These are phyloP conservation scores for Daphne laureola DNA, from an alignment of 441 rosid species.

Conservation along the genomic window DNA sequence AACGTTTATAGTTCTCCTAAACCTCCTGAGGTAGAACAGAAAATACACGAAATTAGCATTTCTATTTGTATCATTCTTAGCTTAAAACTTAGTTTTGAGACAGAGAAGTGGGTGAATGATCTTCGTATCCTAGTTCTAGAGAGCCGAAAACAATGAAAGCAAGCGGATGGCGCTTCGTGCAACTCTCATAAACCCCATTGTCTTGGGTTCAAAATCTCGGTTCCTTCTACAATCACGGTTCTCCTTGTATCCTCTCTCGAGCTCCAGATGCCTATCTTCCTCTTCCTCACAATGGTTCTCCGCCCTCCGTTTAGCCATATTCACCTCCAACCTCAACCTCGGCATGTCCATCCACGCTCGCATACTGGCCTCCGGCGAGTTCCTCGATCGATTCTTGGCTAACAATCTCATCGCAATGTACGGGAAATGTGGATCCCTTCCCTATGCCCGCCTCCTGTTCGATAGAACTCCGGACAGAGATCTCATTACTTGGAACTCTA, in stretches of 20 bases:
- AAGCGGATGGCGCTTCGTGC: neutral
- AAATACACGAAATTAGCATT: too few species aligned
- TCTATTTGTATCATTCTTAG: too few species aligned
- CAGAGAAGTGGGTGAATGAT: too few species aligned
- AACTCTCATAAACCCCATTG: neutral
- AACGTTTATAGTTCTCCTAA: too few species aligned
- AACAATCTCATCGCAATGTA: conserved; percentile 37
- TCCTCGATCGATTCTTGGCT: conserved; percentile 28
- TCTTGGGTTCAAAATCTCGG: neutral
- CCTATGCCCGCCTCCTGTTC: conserved; percentile 33
- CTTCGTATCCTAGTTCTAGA: too few species aligned
- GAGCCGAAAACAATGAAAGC: neutral
- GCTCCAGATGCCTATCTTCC: conserved; percentile 17
- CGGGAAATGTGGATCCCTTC: conserved; percentile 28
- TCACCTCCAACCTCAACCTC: conserved; percentile 24
- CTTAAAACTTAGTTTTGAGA: too few species aligned
- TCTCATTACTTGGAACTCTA: conserved; percentile 37
- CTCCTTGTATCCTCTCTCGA: neutral
- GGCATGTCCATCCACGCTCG: conserved; percentile 29
- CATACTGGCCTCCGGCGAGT: conserved; percentile 17
- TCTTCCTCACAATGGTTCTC: conserved; percentile 32
- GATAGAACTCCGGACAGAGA: conserved; percentile 31
- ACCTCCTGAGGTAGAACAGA: too few species aligned
- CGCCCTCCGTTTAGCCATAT: conserved; percentile 30
- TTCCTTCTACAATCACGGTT: neutral